Evolutionary conservation across 169 alveolate species (phyloP), one percentile per base, ranked within the genome.

Genomic region (Blepharisma undulans): DNA sequence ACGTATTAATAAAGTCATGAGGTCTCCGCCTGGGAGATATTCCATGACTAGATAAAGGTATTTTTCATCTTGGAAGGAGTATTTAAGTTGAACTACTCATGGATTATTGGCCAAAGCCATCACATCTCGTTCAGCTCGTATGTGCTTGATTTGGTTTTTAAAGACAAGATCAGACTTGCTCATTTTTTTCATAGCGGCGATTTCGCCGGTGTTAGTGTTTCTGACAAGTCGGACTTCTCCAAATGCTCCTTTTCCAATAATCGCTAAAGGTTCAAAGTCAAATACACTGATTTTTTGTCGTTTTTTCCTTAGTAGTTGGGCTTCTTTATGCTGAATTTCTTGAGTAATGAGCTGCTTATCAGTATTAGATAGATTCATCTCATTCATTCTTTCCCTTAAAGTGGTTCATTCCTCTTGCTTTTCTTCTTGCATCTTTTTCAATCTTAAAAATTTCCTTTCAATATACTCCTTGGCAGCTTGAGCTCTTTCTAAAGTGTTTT

Each of bases 211-310:
- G 21, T 90, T 34, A 72, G 93, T 96, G 76, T 94, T 86, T 88
- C 92, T 94, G 81, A 97, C 97, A 12, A 98, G 94, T 79, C 98
- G 81, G 16, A 98, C 98, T 84, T 97, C 97, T 33, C 99, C 99
- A 94, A 96, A 98, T 8, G 98, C 99, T 1, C 99, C 99, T 89
- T 96, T 97, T 2, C 99, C 98, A 33, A 97, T 97, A 25, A 98
- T 72, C 8, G 93, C 93, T 27, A 97, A 78, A 29, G 97, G 96
- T 88, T 94, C 97, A 89, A 95, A 97, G 92, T 97, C 98, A 30
- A 91, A 92, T 18, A 95, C 95, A 59, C 96, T 87, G 36, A 95
- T 92, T 92, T 95, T 95, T 93, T 96, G 92, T 90, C 98, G 93
- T 97, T 93, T 94, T 34, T 22, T n/a, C 22, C 89, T 25, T 25